Evolutionary conservation across 176 grass and related monocot genomes (phyloP).

Genomic region (Saccharum spontaneum): DNA sequence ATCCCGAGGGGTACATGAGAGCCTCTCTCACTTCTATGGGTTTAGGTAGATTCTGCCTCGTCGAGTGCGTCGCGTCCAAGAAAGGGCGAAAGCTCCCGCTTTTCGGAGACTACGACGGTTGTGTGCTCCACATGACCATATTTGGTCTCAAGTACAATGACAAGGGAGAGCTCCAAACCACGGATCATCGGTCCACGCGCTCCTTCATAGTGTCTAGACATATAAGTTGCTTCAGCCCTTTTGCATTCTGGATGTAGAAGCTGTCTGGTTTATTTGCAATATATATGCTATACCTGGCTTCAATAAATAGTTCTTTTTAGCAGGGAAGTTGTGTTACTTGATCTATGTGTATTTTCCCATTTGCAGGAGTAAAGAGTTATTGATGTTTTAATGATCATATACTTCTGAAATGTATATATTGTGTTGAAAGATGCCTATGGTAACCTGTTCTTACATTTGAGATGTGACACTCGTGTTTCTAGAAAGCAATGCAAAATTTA

Average conservation of each 20-base stretch:
- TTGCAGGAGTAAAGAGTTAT: too few species aligned
- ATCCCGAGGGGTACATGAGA: not conserved
- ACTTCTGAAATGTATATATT: too few species aligned
- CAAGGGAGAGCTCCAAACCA: not conserved
- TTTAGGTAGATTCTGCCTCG: not conserved
- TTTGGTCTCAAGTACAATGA: not conserved
- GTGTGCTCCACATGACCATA: not conserved
- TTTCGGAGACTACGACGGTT: not conserved
- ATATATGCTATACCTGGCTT: too few species aligned
- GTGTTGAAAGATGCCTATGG: too few species aligned
- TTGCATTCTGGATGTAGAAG: not conserved
- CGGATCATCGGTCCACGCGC: not conserved
- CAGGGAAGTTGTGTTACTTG: too few species aligned
- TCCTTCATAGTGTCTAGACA: not conserved
- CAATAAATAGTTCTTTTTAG: too few species aligned
- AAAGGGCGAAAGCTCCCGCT: not conserved
- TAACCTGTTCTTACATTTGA: too few species aligned
- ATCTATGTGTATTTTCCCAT: too few species aligned
- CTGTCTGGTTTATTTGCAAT: too few species aligned
- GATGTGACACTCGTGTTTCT: too few species aligned
- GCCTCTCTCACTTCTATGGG: not conserved
- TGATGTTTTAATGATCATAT: too few species aligned
- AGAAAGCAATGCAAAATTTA: too few species aligned
- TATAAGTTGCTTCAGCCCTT: not conserved
- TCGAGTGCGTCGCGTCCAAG: not conserved